Conservation (phyloP, 805 yeast species). For the Candida sonorensis region DNA sequence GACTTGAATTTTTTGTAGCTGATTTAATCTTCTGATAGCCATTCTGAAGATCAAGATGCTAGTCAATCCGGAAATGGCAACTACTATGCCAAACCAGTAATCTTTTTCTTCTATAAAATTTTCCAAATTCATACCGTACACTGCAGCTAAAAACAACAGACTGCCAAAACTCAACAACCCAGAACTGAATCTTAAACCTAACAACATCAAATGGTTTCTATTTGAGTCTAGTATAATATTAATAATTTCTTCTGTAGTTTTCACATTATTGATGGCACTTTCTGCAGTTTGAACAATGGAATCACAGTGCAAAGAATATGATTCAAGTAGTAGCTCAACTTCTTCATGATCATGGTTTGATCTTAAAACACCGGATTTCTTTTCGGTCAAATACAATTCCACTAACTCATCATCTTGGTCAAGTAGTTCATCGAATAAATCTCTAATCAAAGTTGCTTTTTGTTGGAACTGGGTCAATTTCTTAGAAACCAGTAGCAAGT, state of each 20-base stretch:
- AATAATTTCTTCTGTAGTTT: slow-evolving; percentile 91
- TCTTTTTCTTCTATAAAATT: slow-evolving; percentile 83
- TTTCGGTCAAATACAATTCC: slow-evolving; percentile 71
- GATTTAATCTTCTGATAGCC: slow-evolving; percentile 52
- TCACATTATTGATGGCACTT: slow-evolving; percentile 70
- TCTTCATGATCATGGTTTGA: slow-evolving; percentile 69
- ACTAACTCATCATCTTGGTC: slow-evolving; percentile 86
- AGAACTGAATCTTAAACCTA: slow-evolving; percentile 77
- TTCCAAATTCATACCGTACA: slow-evolving; percentile 94
- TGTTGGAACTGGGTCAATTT: slow-evolving; percentile 78
- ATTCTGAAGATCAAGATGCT: slow-evolving; percentile 41
- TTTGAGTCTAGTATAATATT: slow-evolving; percentile 90
- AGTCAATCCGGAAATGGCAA: slow-evolving; percentile 34
- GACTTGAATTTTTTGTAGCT: slow-evolving; percentile 58
- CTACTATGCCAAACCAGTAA: slow-evolving; percentile 57
- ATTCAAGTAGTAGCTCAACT: slow-evolving; percentile 82
- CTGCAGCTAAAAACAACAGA: slow-evolving; percentile 73
- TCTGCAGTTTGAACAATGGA: slow-evolving; percentile 90
- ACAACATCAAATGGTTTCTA: slow-evolving; percentile 84
- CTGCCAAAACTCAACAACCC: slow-evolving; percentile 79
- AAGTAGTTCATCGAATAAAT: slow-evolving; percentile 75
- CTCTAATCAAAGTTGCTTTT: slow-evolving; percentile 75
- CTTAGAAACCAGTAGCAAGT: slow-evolving; percentile 76
- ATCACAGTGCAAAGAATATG: slow-evolving; percentile 85
- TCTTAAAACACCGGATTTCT: slow-evolving; percentile 35